phyloP scores from a whole-genome alignment of 345 rosid species.

The Fremontodendron californicum region DNA sequence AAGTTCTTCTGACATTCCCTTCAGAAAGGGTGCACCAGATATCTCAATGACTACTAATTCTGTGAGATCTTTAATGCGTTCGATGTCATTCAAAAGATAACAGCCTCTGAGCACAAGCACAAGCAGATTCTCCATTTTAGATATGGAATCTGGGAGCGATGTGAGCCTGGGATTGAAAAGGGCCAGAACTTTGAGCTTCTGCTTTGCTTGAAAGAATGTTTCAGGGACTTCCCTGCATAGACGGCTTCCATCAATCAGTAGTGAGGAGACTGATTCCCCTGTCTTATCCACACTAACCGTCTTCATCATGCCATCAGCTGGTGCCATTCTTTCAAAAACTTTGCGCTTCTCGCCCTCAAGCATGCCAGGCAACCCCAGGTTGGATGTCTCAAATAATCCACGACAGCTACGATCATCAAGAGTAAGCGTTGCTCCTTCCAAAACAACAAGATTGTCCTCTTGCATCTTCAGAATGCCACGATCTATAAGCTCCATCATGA shows the following conservation, averaged over 20 bases:
- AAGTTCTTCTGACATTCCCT: constrained; percentile 23
- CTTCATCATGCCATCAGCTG: constrained; percentile 45
- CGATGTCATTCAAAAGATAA: constrained; percentile 24
- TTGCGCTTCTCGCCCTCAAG: constrained; percentile 16
- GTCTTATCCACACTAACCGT: constrained; percentile 27
- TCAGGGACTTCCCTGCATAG: constrained; percentile 22
- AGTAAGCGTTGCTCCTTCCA: constrained; percentile 32
- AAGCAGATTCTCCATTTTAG: constrained; percentile 22
- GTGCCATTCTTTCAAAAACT: constrained; percentile 42
- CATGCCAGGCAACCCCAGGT: constrained; percentile 35
- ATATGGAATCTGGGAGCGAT: constrained; percentile 16
- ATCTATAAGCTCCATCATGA: constrained; percentile 48
- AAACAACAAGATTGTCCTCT: constrained; percentile 35
- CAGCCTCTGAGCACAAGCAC: constrained; percentile 50
- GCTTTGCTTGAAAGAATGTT: constrained; percentile 21
- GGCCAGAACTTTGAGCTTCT: constrained; percentile 36
- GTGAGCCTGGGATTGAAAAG: constrained; percentile 33
- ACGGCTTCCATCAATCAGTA: constrained; percentile 45
- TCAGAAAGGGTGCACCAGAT: constrained; percentile 42
- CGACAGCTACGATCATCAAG: constrained; percentile 28
- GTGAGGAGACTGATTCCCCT: constrained; percentile 21
- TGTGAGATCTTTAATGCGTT: constrained; percentile 19
- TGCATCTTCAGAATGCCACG: constrained; percentile 44
- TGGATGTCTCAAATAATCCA: constrained; percentile 29
- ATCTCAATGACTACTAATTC: constrained; percentile 47